Percentiles rank a stretch among this genome's conserved stretches.
Conservation (phyloP, 805 yeast genomes). For the Candida vaughaniae region DNA sequence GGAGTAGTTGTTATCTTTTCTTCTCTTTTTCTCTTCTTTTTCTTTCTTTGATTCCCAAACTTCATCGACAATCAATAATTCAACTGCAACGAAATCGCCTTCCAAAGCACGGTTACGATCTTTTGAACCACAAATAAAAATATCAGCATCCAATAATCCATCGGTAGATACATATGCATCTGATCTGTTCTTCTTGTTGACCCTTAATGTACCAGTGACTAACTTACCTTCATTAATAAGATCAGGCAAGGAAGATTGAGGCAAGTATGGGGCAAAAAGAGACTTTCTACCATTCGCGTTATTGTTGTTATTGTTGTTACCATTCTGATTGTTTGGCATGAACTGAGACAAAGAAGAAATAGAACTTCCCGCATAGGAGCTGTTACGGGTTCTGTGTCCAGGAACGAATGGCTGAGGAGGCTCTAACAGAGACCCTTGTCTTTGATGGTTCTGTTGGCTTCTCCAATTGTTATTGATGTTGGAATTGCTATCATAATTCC, state of each 20-base stretch:
- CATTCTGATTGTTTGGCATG: constrained; percentile 24
- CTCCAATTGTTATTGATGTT: constrained; percentile 60
- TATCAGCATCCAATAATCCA: constrained; percentile 93
- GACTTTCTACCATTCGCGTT: constrained; percentile 63
- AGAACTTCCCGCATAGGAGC: constrained; percentile 62
- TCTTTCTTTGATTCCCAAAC: constrained; percentile 97
- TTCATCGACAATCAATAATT: constrained; percentile 90
- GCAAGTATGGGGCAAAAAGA: constrained; percentile 92
- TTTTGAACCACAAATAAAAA: constrained; percentile 96
- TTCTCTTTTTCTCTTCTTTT: constrained; percentile 94
- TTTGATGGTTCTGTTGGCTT: constrained; percentile 34
- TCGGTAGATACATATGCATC: constrained; percentile 99
- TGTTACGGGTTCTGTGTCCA: constrained; percentile 70
- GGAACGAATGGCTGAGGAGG: constrained; percentile 59
- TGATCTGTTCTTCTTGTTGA: constrained; percentile 92
- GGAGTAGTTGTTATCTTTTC: constrained; percentile 60
- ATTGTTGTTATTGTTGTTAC: constrained; percentile 20
- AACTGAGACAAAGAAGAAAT: constrained; percentile 47
- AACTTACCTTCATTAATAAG: constrained; percentile 85
- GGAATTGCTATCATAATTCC: constrained; percentile 34
- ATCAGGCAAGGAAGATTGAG: constrained; percentile 89
- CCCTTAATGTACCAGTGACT: constrained; percentile 90
- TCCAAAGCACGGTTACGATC: constrained; percentile 97
- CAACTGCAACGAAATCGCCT: constrained; percentile 96
- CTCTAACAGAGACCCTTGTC: constrained; percentile 27